Evolutionary conservation across 2,329 filamentous ascomycete genomes (phyloP).

Genomic region (Fusarium albosuccineum): DNA sequence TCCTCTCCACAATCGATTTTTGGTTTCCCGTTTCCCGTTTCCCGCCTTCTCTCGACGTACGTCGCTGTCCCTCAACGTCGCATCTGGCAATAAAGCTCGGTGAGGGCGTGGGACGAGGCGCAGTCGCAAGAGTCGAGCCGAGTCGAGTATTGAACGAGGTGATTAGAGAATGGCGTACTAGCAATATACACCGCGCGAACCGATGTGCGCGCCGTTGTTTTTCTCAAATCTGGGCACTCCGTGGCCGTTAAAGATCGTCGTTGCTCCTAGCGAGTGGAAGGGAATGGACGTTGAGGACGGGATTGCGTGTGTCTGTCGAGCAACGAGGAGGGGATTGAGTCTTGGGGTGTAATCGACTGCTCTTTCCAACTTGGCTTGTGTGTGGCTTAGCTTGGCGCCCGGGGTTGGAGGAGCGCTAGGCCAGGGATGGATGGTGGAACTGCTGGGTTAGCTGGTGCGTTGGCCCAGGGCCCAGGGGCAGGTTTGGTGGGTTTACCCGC

Average conservation of each 20-base stretch:
- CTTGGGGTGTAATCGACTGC: slow-evolving; percentile 35
- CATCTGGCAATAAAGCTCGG: slow-evolving; percentile 12
- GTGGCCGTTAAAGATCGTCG: slow-evolving; percentile 10
- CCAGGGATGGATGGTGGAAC: slow-evolving; percentile 31
- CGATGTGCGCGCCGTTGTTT: slow-evolving; percentile 4
- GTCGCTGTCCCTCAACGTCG: neutral
- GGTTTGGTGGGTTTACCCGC: slow-evolving; percentile 11
- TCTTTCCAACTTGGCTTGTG: slow-evolving; percentile 36
- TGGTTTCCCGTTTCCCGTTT: neutral
- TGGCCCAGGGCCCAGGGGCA: slow-evolving; percentile 38
- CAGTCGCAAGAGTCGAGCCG: slow-evolving; percentile 23
- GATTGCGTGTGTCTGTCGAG: slow-evolving; percentile 17
- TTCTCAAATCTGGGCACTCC: neutral
- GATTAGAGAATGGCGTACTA: neutral
- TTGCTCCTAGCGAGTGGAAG: slow-evolving; percentile 26
- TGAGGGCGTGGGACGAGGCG: slow-evolving; percentile 24
- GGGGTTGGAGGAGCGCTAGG: slow-evolving; percentile 32
- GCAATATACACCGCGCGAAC: slow-evolving; percentile 12
- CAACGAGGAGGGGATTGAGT: slow-evolving; percentile 34
- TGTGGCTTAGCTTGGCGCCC: slow-evolving; percentile 37
- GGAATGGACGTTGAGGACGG: slow-evolving; percentile 30
- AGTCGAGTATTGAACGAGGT: neutral
- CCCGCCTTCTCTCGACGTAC: neutral
- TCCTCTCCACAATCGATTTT: slow-evolving; percentile 13
- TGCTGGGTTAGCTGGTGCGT: slow-evolving; percentile 19